Conservation (phyloP, 495 filamentous ascomycete species). For the Tuber microsphaerosporum region DNA sequence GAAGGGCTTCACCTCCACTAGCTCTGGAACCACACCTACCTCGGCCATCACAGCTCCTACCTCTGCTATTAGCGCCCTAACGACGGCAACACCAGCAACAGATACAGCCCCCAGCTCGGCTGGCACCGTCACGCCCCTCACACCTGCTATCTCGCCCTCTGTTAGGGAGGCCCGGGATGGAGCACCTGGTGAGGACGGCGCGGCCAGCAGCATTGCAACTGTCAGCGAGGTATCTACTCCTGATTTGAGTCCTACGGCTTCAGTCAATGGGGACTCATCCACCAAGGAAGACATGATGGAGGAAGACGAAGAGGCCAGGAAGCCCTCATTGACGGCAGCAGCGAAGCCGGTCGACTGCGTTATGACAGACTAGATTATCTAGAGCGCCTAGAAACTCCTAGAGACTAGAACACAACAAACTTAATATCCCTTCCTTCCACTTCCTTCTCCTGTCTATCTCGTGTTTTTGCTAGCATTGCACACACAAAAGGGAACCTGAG, state of each 20-base stretch:
- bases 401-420: slow-evolving; percentile 1
- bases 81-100: neutral
- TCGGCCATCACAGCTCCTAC: slow-evolving; percentile 10
- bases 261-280: slow-evolving; percentile 32
- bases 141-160: slow-evolving; percentile 39
- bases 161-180: slow-evolving; percentile 30
- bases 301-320: slow-evolving; percentile 27
- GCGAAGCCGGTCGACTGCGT: slow-evolving; percentile 28
- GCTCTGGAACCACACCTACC: slow-evolving; percentile 2
- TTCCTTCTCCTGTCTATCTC: neutral
- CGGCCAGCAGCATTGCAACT: slow-evolving; percentile 28
- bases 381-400: slow-evolving; percentile 6
- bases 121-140: slow-evolving; percentile 24
- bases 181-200: slow-evolving; percentile 1
- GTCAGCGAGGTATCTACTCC: slow-evolving; percentile 37
- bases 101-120: neutral
- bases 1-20: slow-evolving; percentile 42
- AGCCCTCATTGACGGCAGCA: slow-evolving; percentile 16
- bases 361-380: slow-evolving; percentile 34
- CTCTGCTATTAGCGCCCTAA: neutral
- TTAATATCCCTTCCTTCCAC: slow-evolving; percentile 1
- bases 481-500: slow-evolving; percentile 2
- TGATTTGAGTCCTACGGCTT: slow-evolving; percentile 29
- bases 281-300: slow-evolving; percentile 36
- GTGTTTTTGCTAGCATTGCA: slow-evolving; percentile 1